These are phyloP conservation scores for Penicillium sp. DNA, from an alignment of 2,329 filamentous ascomycete genomes.

Conservation along the genomic window DNA sequence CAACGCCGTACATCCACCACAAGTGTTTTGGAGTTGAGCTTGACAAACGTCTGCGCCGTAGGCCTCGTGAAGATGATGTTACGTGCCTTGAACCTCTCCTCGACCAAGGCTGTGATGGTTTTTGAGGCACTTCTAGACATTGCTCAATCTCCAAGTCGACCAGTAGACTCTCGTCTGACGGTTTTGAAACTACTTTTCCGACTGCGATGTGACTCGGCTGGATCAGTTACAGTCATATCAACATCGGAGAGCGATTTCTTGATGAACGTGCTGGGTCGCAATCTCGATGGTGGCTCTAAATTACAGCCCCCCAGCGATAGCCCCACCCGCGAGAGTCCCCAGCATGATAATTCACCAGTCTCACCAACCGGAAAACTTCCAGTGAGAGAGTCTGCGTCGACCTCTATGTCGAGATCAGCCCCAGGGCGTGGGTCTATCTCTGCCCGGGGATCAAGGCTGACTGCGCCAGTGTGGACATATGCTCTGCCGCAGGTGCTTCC, in stretches of 20 bases:
- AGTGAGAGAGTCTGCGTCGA: slow-evolving; percentile 31
- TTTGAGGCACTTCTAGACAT: slow-evolving; percentile 65
- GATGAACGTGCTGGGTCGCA: slow-evolving; percentile 68
- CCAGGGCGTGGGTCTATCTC: slow-evolving; percentile 33
- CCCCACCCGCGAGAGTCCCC: slow-evolving; percentile 34
- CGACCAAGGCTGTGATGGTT: slow-evolving; percentile 60
- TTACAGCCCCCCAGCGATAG: slow-evolving; percentile 44
- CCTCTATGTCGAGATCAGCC: slow-evolving; percentile 30
- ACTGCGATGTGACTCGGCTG: slow-evolving; percentile 75
- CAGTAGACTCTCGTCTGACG: slow-evolving; percentile 67
- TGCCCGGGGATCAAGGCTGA: slow-evolving; percentile 37
- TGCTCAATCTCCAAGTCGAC: slow-evolving; percentile 58
- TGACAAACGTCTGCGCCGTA: slow-evolving; percentile 64
- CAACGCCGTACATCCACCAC: slow-evolving; percentile 33
- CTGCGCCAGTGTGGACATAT: slow-evolving; percentile 56
- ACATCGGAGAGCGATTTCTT: slow-evolving; percentile 71
- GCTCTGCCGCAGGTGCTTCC: slow-evolving; percentile 54
- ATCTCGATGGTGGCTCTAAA: slow-evolving; percentile 51
- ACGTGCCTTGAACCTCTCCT: slow-evolving; percentile 65
- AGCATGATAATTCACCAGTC: slow-evolving; percentile 37
- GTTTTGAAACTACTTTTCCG: slow-evolving; percentile 78
- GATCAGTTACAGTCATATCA: slow-evolving; percentile 69
- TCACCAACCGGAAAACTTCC: slow-evolving; percentile 30
- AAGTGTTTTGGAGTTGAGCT: slow-evolving; percentile 32
- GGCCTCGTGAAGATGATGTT: slow-evolving; percentile 76